Evolutionary conservation across 805 yeast genomes (phyloP).

Genomic region (Nakazawaea pomicola): DNA sequence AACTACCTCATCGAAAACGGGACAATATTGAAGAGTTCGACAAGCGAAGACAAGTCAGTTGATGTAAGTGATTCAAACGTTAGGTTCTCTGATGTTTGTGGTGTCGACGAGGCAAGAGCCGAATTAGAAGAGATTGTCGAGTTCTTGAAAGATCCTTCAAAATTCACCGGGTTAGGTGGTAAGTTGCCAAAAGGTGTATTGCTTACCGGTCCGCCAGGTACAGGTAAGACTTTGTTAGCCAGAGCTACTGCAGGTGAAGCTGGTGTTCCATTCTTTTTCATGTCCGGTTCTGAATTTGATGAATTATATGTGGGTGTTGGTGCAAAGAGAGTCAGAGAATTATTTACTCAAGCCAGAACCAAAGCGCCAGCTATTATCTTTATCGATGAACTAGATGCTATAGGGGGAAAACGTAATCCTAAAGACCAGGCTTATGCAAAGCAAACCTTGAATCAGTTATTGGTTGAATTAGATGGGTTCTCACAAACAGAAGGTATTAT

Average conservation of each 20-base stretch:
- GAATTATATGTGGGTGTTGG: conserved; percentile 99
- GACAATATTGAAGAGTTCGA: conserved; percentile 70
- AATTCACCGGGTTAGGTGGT: conserved; percentile 95
- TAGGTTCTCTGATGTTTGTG: conserved; percentile 88
- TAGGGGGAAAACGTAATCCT: conserved; percentile 97
- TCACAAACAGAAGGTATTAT: conserved; percentile 90
- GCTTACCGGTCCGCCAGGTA: conserved; percentile 98
- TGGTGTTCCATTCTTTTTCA: conserved; percentile 96
- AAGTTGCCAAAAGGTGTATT: conserved; percentile 96
- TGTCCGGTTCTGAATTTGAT: conserved; percentile 98
- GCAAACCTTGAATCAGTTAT: conserved; percentile 91
- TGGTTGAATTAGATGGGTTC: conserved; percentile 94
- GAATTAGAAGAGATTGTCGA: conserved; percentile 98
- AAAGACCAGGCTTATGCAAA: conserved; percentile 97
- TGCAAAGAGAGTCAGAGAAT: conserved; percentile 94
- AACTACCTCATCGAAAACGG: conserved; percentile 79
- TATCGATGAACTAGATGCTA: conserved; percentile 97
- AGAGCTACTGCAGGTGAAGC: conserved; percentile 99
- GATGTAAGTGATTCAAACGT: conserved; percentile 85
- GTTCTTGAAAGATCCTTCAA: conserved; percentile 91
- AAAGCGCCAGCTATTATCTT: conserved; percentile 96
- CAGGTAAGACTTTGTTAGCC: conserved; percentile 95
- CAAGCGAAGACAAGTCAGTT: conserved; percentile 69
- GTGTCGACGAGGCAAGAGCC: conserved; percentile 97
- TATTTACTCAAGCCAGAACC: conserved; percentile 88